phyloP scores from a whole-genome alignment of 192 early-diverging fungal species.

The Coemansia sp. region DNA sequence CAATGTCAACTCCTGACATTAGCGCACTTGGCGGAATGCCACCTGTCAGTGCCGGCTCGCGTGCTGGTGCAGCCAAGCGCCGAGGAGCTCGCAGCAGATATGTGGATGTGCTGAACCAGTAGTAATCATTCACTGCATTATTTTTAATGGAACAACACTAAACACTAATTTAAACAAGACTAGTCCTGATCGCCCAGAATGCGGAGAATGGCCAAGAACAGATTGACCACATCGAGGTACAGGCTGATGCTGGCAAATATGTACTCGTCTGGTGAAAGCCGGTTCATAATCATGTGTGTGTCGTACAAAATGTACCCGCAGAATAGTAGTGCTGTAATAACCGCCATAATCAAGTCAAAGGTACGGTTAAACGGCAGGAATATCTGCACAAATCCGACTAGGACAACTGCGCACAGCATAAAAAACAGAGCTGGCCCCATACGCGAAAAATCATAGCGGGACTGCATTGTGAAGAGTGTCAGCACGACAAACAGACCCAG shows the following conservation, averaged over 20 bases:
- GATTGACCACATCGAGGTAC: slow-evolving; percentile 77
- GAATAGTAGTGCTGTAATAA: slow-evolving; percentile 67
- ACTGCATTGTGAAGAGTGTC: slow-evolving; percentile 78
- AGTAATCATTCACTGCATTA: not conserved
- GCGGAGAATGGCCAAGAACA: slow-evolving; percentile 71
- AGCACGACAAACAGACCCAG: slow-evolving; percentile 69
- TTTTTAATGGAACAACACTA: not conserved
- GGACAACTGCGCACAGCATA: slow-evolving; percentile 61
- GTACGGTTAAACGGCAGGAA: slow-evolving; percentile 68
- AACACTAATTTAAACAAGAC: not conserved
- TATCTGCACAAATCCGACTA: slow-evolving; percentile 64
- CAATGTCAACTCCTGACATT: slow-evolving; percentile 15
- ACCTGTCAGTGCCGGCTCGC: slow-evolving; percentile 18
- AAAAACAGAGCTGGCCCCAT: slow-evolving; percentile 63
- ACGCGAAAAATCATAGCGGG: slow-evolving; percentile 68
- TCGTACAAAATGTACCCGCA: slow-evolving; percentile 78
- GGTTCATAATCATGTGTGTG: slow-evolving; percentile 68
- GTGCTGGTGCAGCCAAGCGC: slow-evolving; percentile 22
- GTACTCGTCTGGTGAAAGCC: slow-evolving; percentile 73
- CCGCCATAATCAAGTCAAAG: slow-evolving; percentile 60
- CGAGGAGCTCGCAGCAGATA: slow-evolving; percentile 54
- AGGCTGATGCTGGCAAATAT: slow-evolving; percentile 63
- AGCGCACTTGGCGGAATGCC: slow-evolving; percentile 8
- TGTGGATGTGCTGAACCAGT: slow-evolving; percentile 55
- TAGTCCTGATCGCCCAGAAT: slow-evolving; percentile 58